Conservation (phyloP, 169 alveolate genomes). For the Plasmodium billcollinsi region DNA sequence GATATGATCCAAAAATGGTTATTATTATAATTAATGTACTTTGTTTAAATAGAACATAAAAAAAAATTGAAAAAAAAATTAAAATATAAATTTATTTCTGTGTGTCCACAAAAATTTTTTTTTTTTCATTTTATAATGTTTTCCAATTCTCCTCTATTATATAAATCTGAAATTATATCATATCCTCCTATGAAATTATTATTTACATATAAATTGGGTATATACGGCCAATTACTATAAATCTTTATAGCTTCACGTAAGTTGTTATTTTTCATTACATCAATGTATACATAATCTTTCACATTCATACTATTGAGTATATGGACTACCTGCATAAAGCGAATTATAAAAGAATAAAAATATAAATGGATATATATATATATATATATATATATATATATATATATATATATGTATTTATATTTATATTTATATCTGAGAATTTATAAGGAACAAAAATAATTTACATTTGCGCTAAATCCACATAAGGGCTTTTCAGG, state of each 20-base stretch:
- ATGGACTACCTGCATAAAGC: constrained; percentile 78
- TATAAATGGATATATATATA: not conserved
- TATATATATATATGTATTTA: not conserved
- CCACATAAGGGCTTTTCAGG: constrained; percentile 88
- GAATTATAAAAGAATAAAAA: not conserved
- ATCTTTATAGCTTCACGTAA: constrained; percentile 89
- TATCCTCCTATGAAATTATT: constrained; percentile 92
- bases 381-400: not conserved
- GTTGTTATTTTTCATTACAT: constrained; percentile 87
- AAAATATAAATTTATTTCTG: no score
- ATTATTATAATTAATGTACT: no score
- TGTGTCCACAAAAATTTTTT: not conserved
- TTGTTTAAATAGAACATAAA: no score
- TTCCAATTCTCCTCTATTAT: constrained; percentile 89
- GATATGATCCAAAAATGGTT: no score
- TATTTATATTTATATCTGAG: no score
- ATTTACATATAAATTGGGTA: constrained; percentile 88
- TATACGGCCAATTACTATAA: constrained; percentile 91
- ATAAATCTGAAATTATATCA: constrained; percentile 92
- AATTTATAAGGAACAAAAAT: not conserved
- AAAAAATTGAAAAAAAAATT: no score
- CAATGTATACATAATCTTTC: constrained; percentile 83
- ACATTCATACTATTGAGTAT: constrained; percentile 77
- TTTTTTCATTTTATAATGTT: constrained; percentile 77
- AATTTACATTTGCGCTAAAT: constrained; percentile 81